Base-by-base conservation (phyloP, 208 protist genomes). In the Acanthamoeba castellanii region DNA sequence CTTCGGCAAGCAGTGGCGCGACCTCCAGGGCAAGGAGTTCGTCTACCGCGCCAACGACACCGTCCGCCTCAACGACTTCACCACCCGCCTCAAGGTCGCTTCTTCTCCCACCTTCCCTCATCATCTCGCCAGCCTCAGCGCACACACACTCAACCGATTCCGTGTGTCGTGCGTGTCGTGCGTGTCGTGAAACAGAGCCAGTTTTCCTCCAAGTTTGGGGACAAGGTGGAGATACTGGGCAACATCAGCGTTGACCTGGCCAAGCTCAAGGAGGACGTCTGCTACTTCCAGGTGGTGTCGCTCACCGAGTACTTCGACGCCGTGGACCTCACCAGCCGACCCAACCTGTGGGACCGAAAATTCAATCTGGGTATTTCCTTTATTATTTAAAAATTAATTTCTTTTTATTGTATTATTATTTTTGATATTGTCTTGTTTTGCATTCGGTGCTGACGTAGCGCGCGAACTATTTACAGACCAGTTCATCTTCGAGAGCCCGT, bases 401-500 rank as follows among this genome's bases (percentile, higher is more conserved):
- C n/a, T 70, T 2, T 70, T 70, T 70, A n/a, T 20, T 70, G 7
- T 37, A 52, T 32, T 30, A 78, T 42, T 72, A 72, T 72, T 30
- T 72, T 32, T 20, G 1, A 30, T 27, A 72, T 72, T 70, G 22
- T 30, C 16, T n/a, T 22, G 27, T 30, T 70, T 30, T 70, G 8
- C 7, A 70, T 22, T 7, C 7, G 3, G 13, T 50, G 47, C 8
- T 18, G 18, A 7, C 20, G n/a, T 7, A 3, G 11, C n/a, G 30
- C 37, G 2, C 37, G 37, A 3, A 42, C 37, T 42, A 42, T 3
- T 42, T 42, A 34, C 20, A 94, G 89, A 94, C 55, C 50, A 42
- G 6, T 98, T 98, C 74, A 89, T 96, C 18, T 98, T 96, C 34
- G 94, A 96, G 52, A 97, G 96, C n/a, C 97, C 97, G 30, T 98